Evolutionary conservation across 331 rosid genomes (phyloP).

Genomic region (Cydonia oblonga): DNA sequence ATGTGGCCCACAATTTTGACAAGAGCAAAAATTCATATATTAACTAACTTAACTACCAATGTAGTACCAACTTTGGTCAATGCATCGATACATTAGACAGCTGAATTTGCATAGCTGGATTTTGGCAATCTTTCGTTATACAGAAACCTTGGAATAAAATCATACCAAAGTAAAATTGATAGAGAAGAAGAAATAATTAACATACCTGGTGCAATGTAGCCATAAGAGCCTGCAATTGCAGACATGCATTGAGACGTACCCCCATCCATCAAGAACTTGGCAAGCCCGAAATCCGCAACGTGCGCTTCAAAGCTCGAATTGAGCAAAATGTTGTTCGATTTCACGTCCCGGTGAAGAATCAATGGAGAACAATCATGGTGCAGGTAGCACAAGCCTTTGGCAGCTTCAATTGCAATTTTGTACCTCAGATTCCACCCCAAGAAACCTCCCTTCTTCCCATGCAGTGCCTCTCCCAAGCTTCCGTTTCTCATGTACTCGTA

Average conservation of each 20-base stretch:
- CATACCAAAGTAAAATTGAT: too few relatives aligned
- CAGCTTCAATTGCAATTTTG: slow-evolving; percentile 61
- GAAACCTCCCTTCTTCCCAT: slow-evolving; percentile 45
- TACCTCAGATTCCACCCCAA: slow-evolving; percentile 71
- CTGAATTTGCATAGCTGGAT: not conserved
- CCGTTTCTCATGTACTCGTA: slow-evolving; percentile 91
- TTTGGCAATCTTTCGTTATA: not conserved
- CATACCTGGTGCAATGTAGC: slow-evolving; percentile 94
- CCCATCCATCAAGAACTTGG: slow-evolving; percentile 66
- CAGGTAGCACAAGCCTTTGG: slow-evolving; percentile 23
- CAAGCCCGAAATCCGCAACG: slow-evolving; percentile 84
- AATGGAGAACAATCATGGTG: slow-evolving; percentile 86
- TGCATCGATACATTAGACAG: not conserved
- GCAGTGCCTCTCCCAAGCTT: slow-evolving; percentile 74
- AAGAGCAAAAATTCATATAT: not conserved
- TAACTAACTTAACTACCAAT: slow-evolving; percentile 20
- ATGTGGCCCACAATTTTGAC: not conserved
- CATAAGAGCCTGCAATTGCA: slow-evolving; percentile 79
- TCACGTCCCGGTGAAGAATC: slow-evolving; percentile 76
- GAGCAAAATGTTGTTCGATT: slow-evolving; percentile 77
- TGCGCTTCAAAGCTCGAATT: slow-evolving; percentile 77
- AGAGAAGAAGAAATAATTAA: not conserved
- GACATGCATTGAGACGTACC: slow-evolving; percentile 83
- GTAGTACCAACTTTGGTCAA: not conserved
- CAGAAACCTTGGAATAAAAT: not conserved